These are phyloP conservation scores for Citrullus amarus DNA, from an alignment of 306 rosid species.

Conservation along the genomic window DNA sequence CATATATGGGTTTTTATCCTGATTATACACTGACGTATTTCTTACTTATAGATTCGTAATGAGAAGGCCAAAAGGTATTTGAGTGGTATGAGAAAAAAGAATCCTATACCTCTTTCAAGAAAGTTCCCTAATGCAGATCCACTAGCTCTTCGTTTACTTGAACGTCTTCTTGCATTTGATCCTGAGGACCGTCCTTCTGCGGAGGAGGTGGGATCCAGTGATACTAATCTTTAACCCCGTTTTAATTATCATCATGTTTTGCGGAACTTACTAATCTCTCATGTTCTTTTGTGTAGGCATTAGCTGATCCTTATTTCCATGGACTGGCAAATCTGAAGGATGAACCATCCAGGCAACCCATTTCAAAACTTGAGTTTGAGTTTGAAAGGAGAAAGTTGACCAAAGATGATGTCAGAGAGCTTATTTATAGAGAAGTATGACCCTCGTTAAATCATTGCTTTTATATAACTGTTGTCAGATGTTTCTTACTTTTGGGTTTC, in stretches of 20 bases:
- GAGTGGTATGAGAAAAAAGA: constrained; percentile 34
- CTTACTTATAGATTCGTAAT: constrained; percentile 40
- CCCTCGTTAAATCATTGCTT: not conserved
- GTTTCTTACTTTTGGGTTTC: not conserved
- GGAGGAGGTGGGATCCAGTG: constrained; percentile 29
- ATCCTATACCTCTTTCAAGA: constrained; percentile 33
- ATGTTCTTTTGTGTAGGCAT: constrained; percentile 30
- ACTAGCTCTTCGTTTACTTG: constrained; percentile 43
- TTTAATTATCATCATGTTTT: constrained; percentile 1
- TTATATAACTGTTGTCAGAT: not conserved
- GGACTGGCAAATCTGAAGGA: constrained; percentile 38
- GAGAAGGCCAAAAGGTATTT: constrained; percentile 55
- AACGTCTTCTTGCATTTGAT: constrained; percentile 53
- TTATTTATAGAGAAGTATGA: constrained; percentile 56
- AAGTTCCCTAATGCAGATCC: constrained; percentile 48
- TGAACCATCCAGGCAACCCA: constrained; percentile 44
- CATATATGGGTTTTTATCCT: not conserved
- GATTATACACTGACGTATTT: not conserved
- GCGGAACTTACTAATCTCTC: not conserved
- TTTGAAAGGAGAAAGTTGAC: constrained; percentile 45
- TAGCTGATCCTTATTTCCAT: constrained; percentile 46
- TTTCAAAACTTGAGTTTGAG: constrained; percentile 52
- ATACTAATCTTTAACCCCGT: constrained; percentile 3
- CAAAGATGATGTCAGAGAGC: constrained; percentile 45
- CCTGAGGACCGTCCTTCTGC: constrained; percentile 53